phyloP scores from a whole-genome alignment of 2,329 filamentous ascomycete species.

The Microdochium bolleyi region DNA sequence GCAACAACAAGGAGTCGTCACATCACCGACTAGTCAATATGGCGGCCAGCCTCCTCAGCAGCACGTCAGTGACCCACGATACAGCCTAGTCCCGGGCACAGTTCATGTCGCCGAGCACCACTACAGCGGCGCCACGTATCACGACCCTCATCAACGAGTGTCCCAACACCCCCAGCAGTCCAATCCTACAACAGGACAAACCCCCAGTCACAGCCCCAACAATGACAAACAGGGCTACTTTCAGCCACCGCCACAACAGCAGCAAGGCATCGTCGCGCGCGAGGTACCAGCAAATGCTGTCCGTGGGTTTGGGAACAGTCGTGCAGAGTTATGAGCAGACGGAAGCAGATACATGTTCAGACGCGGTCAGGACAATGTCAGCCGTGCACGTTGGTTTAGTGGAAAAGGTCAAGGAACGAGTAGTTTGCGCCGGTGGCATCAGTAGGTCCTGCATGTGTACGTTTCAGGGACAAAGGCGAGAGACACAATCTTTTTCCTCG shows the following conservation, averaged over 20 bases:
- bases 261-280: not conserved
- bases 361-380: not conserved
- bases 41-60: not conserved
- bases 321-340: not conserved
- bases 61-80: not conserved
- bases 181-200: too few relatives aligned
- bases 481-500: too few relatives aligned
- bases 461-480: too few relatives aligned
- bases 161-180: too few relatives aligned
- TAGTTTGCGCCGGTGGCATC: too few relatives aligned
- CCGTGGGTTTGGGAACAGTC: not conserved
- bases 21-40: not conserved
- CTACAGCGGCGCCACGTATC: not conserved
- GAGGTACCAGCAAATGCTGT: not conserved
- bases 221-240: not conserved
- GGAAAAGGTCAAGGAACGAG: too few relatives aligned
- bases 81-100: not conserved
- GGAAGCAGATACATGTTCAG: not conserved
- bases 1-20: not conserved
- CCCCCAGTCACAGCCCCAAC: too few relatives aligned
- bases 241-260: not conserved
- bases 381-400: not conserved
- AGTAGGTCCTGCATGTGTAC: too few relatives aligned
- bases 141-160: too few relatives aligned
- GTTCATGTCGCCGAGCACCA: not conserved